phyloP scores from a whole-genome alignment of 257 asterid genomes.

The Thymus mandschuricus region DNA sequence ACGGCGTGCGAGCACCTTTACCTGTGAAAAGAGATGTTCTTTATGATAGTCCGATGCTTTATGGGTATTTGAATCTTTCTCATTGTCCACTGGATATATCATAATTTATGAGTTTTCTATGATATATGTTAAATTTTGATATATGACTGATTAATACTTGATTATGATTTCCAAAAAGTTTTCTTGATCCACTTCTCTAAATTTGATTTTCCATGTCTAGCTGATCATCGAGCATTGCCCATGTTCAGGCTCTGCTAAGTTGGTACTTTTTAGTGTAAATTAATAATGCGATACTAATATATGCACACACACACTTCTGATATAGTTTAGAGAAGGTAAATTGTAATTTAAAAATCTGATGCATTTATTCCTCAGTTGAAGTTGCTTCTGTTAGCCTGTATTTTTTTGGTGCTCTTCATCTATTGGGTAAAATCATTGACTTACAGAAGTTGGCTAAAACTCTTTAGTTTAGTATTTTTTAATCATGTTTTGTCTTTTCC shows the following conservation, averaged over 20 bases:
- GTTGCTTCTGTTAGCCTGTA: not conserved
- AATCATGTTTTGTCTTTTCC: conserved; percentile 27
- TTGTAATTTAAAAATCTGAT: not conserved
- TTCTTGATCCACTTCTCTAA: not conserved
- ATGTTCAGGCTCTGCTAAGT: not conserved
- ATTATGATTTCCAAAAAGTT: not conserved
- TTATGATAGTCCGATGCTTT: conserved; percentile 63
- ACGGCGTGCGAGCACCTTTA: conserved; percentile 84
- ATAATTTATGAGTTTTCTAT: not conserved
- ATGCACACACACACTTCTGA: not conserved
- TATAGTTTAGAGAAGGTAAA: not conserved
- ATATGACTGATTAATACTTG: not conserved
- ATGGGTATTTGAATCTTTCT: conserved; percentile 57
- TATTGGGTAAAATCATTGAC: not conserved
- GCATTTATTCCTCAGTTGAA: not conserved
- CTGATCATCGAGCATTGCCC: not conserved
- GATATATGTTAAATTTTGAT: not conserved
- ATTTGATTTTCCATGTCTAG: conserved; percentile 18
- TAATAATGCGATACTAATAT: not conserved
- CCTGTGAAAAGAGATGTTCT: conserved; percentile 96
- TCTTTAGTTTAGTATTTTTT: not conserved
- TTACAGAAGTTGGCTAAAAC: not conserved
- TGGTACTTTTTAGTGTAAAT: not conserved
- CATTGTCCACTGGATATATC: conserved; percentile 9
- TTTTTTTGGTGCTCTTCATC: not conserved